These are phyloP conservation scores for Knufia petricola DNA, from an alignment of 2,329 filamentous ascomycete genomes.

Conservation along the genomic window DNA sequence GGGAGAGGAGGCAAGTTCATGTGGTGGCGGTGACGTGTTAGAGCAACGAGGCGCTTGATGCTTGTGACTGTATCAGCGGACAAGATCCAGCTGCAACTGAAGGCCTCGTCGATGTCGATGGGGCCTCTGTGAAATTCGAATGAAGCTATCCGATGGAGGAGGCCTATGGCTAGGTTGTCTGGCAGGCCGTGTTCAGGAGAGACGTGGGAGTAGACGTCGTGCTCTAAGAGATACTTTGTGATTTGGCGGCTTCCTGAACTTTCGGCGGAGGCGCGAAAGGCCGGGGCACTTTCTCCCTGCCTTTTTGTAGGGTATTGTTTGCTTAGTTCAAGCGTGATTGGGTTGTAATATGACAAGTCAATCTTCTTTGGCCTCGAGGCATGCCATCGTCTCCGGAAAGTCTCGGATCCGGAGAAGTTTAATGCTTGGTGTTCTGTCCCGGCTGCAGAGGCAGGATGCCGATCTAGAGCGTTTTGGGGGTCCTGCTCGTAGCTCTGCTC, in stretches of 20 bases:
- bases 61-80: constrained; percentile 29
- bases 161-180: neutral
- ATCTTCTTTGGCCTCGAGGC: neutral
- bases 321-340: neutral
- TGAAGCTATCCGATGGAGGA: neutral
- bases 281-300: no score
- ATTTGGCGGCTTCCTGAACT: neutral
- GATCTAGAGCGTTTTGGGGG: neutral
- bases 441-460: neutral
- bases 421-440: neutral
- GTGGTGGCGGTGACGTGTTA: constrained; percentile 23
- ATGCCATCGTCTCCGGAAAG: neutral
- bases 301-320: neutral
- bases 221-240: constrained; percentile 4
- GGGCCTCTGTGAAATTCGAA: neutral
- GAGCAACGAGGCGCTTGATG: constrained; percentile 28
- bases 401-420: neutral
- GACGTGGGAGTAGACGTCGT: neutral
- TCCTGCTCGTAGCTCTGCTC: neutral
- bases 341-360: neutral
- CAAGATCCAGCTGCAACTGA: constrained; percentile 40
- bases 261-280: neutral
- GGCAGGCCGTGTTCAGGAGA: neutral
- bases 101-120: constrained; percentile 31
- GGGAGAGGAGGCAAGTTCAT: constrained; percentile 26